phyloP scores from a whole-genome alignment of 768 basidiomycete genomes.

The Russula ochroleuca region DNA sequence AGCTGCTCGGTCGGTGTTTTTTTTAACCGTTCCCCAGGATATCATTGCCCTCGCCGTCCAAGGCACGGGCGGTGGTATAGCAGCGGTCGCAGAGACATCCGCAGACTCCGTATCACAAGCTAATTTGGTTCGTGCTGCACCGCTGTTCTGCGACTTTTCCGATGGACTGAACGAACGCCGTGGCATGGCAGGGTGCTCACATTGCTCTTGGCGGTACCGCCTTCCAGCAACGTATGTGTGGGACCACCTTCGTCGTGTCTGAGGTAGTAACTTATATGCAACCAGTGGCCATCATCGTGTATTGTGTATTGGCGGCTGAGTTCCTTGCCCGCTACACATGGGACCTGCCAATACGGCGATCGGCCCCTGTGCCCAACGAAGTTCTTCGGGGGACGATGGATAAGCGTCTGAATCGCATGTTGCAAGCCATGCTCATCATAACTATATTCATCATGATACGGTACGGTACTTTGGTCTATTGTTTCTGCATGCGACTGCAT shows the following conservation, averaged over 20 bases:
- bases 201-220: conserved; percentile 22
- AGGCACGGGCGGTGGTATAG: conserved; percentile 16
- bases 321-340: conserved; percentile 13
- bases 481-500: neutral
- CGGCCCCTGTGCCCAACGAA: neutral
- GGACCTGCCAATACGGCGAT: conserved; percentile 15
- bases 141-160: neutral
- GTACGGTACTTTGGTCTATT: neutral
- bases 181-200: conserved; percentile 9
- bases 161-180: neutral
- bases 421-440: conserved; percentile 19
- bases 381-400: conserved; percentile 1
- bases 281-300: conserved; percentile 20
- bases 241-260: neutral
- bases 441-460: conserved; percentile 21
- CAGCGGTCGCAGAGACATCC: neutral
- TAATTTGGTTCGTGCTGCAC: neutral
- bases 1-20: neutral
- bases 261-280: neutral
- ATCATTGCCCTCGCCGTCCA: conserved; percentile 19
- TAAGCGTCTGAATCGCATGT: conserved; percentile 8
- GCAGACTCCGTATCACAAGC: neutral
- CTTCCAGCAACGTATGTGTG: conserved; percentile 19
- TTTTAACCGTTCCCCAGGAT: conserved; percentile 12
- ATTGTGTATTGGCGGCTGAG: conserved; percentile 15